phyloP scores from a whole-genome alignment of 805 yeast species.

The Starmerella potacharoeniae region DNA sequence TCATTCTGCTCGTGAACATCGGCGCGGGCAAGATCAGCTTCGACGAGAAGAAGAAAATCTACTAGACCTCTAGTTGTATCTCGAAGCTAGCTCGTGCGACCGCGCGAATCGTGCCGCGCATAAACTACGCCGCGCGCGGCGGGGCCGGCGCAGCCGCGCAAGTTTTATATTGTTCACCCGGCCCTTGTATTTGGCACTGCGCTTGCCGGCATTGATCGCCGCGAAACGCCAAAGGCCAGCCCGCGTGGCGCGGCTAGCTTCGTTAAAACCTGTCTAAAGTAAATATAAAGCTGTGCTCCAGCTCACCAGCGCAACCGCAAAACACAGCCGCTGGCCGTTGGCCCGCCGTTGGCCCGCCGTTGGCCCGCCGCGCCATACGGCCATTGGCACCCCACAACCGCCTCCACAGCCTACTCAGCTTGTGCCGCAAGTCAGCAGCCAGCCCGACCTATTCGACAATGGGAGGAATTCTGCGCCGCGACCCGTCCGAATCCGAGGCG shows the following conservation, averaged over 20 bases:
- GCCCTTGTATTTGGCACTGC: no score
- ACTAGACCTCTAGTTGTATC: conserved; percentile 30
- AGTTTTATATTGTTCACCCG: no score
- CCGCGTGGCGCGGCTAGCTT: no score
- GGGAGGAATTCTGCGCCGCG: conserved; percentile 9
- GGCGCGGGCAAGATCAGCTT: conserved; percentile 93
- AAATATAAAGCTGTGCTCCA: no score
- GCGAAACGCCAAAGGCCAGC: no score
- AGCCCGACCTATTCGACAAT: background rate
- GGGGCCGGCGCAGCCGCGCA: no score
- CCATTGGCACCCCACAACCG: background rate
- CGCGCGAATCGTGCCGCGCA: background rate
- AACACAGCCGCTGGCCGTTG: no score
- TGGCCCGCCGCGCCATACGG: background rate
- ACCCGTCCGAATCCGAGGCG: conserved; percentile 1
- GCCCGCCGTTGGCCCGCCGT: no score
- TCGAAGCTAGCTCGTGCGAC: no score
- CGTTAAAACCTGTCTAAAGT: no score
- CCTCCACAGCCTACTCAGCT: background rate
- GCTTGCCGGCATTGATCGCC: no score
- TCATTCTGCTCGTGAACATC: conserved; percentile 77
- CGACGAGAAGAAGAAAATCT: conserved; percentile 91
- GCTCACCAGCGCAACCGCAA: no score
- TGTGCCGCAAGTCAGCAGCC: background rate
- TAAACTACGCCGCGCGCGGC: background rate